Evolutionary conservation across 768 basidiomycete species (phyloP).

Genomic region (Suillus subaureus): DNA sequence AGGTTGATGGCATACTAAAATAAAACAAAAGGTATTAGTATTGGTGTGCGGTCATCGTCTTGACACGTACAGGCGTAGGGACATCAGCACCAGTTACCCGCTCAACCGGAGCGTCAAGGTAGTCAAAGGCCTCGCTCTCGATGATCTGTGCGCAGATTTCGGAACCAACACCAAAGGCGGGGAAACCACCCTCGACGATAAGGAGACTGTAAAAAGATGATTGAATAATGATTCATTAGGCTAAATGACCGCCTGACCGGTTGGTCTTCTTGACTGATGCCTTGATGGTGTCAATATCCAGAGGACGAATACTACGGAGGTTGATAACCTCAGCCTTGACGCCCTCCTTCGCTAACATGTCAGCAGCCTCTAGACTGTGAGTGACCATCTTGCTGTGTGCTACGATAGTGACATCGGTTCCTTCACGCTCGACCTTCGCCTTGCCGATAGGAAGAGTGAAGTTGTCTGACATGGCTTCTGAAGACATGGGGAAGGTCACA

Average conservation of each 20-base stretch:
- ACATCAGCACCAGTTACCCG: slow-evolving; percentile 97
- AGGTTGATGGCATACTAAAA: slow-evolving; percentile 92
- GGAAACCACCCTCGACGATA: slow-evolving; percentile 98
- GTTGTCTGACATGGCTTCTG: slow-evolving; percentile 93
- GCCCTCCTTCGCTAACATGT: slow-evolving; percentile 90
- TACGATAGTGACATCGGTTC: slow-evolving; percentile 92
- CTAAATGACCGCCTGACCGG: slow-evolving; percentile 52
- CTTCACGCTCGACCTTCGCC: slow-evolving; percentile 92
- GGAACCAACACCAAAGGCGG: slow-evolving; percentile 96
- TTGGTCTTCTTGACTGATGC: slow-evolving; percentile 98
- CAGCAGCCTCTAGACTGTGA: slow-evolving; percentile 93
- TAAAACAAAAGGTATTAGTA: slow-evolving; percentile 14
- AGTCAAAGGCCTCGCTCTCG: slow-evolving; percentile 97
- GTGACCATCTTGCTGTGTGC: slow-evolving; percentile 99
- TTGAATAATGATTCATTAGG: neutral
- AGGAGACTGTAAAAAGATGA: slow-evolving; percentile 59
- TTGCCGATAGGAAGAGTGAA: slow-evolving; percentile 97
- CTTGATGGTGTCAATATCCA: slow-evolving; percentile 98
- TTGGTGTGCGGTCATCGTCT: slow-evolving; percentile 7
- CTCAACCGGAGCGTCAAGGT: slow-evolving; percentile 97
- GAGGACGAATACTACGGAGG: slow-evolving; percentile 91
- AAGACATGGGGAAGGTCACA: slow-evolving; percentile 93
- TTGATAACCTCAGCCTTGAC: slow-evolving; percentile 99
- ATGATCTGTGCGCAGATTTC: slow-evolving; percentile 98
- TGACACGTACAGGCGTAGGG: slow-evolving; percentile 82